Evolutionary conservation across 2,329 filamentous ascomycete species (phyloP).

Genomic region (Aspergillus niger): DNA sequence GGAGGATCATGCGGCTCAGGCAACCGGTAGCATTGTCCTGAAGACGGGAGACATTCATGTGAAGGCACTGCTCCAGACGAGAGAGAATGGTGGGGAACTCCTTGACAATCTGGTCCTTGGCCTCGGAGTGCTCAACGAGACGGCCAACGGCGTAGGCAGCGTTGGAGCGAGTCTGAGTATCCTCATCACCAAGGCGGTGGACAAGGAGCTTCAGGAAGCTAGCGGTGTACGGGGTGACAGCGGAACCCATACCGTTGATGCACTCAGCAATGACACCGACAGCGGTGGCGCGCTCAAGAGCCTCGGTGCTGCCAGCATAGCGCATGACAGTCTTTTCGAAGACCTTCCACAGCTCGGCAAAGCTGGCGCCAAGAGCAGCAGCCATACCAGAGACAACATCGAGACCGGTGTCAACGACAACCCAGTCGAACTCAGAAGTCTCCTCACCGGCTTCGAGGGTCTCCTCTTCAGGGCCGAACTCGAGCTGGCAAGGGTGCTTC

Average conservation of each 20-base stretch:
- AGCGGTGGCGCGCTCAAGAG: constrained; percentile 83
- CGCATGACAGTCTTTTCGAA: constrained; percentile 91
- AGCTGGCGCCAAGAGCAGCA: constrained; percentile 75
- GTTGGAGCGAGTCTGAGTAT: constrained; percentile 91
- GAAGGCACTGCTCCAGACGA: constrained; percentile 83
- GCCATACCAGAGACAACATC: constrained; percentile 87
- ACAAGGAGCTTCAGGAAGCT: constrained; percentile 76
- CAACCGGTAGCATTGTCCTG: constrained; percentile 94
- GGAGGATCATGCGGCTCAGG: constrained; percentile 86
- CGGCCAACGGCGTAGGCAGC: constrained; percentile 89
- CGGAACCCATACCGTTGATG: constrained; percentile 77
- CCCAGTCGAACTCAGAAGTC: constrained; percentile 95
- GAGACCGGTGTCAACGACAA: constrained; percentile 89
- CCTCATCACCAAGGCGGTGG: constrained; percentile 85
- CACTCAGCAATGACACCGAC: constrained; percentile 92
- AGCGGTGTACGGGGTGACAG: constrained; percentile 78
- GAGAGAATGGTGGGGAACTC: constrained; percentile 75
- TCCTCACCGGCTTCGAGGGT: constrained; percentile 72
- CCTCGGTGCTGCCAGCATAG: constrained; percentile 81
- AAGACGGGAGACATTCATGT: constrained; percentile 74
- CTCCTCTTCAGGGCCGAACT: constrained; percentile 80
- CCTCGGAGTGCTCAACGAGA: constrained; percentile 77
- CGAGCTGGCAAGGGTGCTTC: constrained; percentile 89
- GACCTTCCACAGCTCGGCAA: constrained; percentile 89
- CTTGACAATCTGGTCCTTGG: constrained; percentile 71